A percentile compares a stretch with the other conserved stretches of the same genome.
phyloP scores from a whole-genome alignment of 495 filamentous ascomycete species.

The Aspergillus funiculosus region DNA sequence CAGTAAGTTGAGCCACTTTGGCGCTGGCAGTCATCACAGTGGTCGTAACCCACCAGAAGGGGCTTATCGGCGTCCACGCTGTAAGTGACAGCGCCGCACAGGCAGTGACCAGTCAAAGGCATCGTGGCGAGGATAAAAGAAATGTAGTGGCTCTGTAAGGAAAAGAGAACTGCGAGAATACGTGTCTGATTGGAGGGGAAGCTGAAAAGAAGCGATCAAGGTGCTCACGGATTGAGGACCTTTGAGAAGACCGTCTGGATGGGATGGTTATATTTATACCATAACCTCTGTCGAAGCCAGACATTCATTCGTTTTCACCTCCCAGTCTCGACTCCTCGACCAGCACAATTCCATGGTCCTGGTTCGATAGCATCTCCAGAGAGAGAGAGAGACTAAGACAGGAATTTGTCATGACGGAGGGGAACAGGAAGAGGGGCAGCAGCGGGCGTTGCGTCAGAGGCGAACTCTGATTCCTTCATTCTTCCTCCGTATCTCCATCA shows the following conservation, averaged over 20 bases:
- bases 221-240: conserved; percentile 32
- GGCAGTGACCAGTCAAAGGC: conserved; percentile 63
- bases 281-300: background rate
- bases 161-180: background rate
- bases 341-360: background rate
- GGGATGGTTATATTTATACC: conserved; percentile 30
- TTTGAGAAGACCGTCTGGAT: conserved; percentile 13
- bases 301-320: background rate
- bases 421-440: conserved; percentile 1
- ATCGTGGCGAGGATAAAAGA: conserved; percentile 48
- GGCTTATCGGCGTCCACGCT: conserved; percentile 50
- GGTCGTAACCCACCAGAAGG: conserved; percentile 56
- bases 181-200: conserved; percentile 1
- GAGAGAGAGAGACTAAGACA: conserved; percentile 6
- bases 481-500: background rate
- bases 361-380: background rate
- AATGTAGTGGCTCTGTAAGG: conserved; percentile 38
- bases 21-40: conserved; percentile 69
- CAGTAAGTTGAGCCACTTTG: conserved; percentile 65
- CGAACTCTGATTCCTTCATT: background rate
- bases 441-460: conserved; percentile 11
- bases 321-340: too few species aligned
- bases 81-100: conserved; percentile 65
- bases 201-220: conserved; percentile 24
- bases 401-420: conserved; percentile 21